A percentile compares a stretch with the other conserved stretches of the same genome.
These are phyloP conservation scores for Stephania yunnanensis DNA, from an alignment of 164 flowering plant genomes.

Conservation along the genomic window DNA sequence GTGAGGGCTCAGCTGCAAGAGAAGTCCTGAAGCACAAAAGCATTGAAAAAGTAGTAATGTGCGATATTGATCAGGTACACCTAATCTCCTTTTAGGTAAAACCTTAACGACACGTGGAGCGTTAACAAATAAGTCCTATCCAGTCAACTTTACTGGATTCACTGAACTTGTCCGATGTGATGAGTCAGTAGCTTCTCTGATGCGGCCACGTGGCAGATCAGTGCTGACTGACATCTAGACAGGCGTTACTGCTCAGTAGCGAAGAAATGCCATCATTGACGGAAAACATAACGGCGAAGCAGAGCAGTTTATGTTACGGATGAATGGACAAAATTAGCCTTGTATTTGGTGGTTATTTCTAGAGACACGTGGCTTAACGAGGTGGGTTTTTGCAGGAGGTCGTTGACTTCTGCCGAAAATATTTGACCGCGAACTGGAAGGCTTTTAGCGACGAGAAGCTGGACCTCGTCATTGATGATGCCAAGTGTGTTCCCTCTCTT, in stretches of 20 bases:
- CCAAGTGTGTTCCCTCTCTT: slow-evolving; percentile 42
- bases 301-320: background rate
- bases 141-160: background rate
- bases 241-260: background rate
- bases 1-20: slow-evolving; percentile 90
- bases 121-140: background rate
- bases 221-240: background rate
- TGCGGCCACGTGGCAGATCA: background rate
- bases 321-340: background rate
- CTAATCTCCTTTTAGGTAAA: background rate
- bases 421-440: slow-evolving; percentile 50
- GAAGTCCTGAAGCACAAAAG: slow-evolving; percentile 65
- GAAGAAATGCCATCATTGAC: background rate
- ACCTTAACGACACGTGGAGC: background rate
- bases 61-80: slow-evolving; percentile 77
- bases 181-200: background rate
- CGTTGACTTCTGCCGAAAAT: slow-evolving; percentile 67
- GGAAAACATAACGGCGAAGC: background rate
- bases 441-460: slow-evolving; percentile 63
- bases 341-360: background rate
- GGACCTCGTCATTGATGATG: slow-evolving; percentile 68
- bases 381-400: slow-evolving; percentile 54
- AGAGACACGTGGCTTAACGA: background rate
- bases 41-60: slow-evolving; percentile 74
- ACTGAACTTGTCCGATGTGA: background rate